These are phyloP conservation scores for Pythium dissimile DNA, from an alignment of 352 stramenopile species.

Conservation along the genomic window DNA sequence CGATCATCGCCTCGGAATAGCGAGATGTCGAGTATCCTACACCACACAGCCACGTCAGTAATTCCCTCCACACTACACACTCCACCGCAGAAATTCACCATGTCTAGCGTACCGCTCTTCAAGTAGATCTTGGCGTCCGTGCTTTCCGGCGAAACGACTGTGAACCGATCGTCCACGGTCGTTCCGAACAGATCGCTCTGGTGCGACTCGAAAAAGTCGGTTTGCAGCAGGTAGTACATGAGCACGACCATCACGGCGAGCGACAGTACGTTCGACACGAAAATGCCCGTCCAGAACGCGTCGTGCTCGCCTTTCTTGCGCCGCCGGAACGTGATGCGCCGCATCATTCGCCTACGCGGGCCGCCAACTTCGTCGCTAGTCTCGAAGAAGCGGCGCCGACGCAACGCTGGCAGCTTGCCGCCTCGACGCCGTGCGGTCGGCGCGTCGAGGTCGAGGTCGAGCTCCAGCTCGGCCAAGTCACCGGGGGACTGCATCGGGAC, in stretches of 20 bases:
- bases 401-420: slow-evolving; percentile 25
- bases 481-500: slow-evolving; percentile 72
- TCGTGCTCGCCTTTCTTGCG: slow-evolving; percentile 47
- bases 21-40: slow-evolving; percentile 69
- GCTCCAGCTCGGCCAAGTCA: slow-evolving; percentile 26
- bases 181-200: slow-evolving; percentile 79
- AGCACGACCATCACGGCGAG: slow-evolving; percentile 58
- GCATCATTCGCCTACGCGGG: slow-evolving; percentile 36
- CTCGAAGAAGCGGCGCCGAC: slow-evolving; percentile 56
- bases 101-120: slow-evolving; percentile 66
- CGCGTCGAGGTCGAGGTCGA: slow-evolving; percentile 30
- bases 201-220: slow-evolving; percentile 80
- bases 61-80: background rate
- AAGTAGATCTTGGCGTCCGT: slow-evolving; percentile 63
- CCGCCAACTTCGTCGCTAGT: slow-evolving; percentile 27
- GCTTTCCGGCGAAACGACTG: slow-evolving; percentile 66
- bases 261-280: slow-evolving; percentile 64
- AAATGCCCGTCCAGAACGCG: slow-evolving; percentile 72
- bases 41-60: background rate
- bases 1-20: slow-evolving; percentile 67
- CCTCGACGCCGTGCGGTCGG: slow-evolving; percentile 15
- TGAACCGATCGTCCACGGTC: slow-evolving; percentile 80
- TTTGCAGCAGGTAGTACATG: slow-evolving; percentile 69
- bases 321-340: slow-evolving; percentile 56
- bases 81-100: too few relatives aligned